A percentile compares a stretch with the other conserved stretches of the same genome.
These are phyloP conservation scores for Leccinum broughii DNA, from an alignment of 768 basidiomycete genomes.

Conservation along the genomic window DNA sequence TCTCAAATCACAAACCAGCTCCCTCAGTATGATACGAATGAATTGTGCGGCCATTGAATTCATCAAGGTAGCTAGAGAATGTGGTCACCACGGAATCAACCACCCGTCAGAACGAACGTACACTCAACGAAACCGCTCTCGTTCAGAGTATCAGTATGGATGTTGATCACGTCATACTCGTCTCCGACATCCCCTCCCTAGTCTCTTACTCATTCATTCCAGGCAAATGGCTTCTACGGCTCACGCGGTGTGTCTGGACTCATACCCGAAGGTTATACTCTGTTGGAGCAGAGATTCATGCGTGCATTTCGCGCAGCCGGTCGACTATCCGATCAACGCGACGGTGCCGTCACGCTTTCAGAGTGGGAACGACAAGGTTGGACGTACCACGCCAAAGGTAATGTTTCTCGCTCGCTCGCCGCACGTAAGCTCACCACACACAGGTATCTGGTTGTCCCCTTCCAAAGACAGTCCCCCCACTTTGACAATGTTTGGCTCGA, in stretches of 20 bases:
- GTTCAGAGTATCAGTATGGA: slow-evolving; percentile 96
- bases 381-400: slow-evolving; percentile 99
- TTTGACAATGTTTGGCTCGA: slow-evolving; percentile 89
- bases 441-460: slow-evolving; percentile 86
- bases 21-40: slow-evolving; percentile 98
- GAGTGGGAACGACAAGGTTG: slow-evolving; percentile 91
- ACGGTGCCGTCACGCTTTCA: slow-evolving; percentile 60
- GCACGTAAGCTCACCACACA: neutral
- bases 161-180: slow-evolving; percentile 90
- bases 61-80: slow-evolving; percentile 69
- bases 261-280: slow-evolving; percentile 94
- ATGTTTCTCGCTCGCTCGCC: neutral
- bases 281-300: slow-evolving; percentile 85
- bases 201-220: slow-evolving; percentile 4
- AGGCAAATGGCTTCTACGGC: slow-evolving; percentile 97
- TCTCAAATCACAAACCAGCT: slow-evolving; percentile 55
- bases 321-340: slow-evolving; percentile 30
- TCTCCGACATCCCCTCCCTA: slow-evolving; percentile 61
- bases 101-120: slow-evolving; percentile 36
- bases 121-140: slow-evolving; percentile 97
- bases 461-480: slow-evolving; percentile 49
- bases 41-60: slow-evolving; percentile 88
- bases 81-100: slow-evolving; percentile 10
- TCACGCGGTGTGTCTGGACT: slow-evolving; percentile 88
- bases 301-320: slow-evolving; percentile 52